Conservation (phyloP, 2,329 filamentous ascomycete genomes). For the Trichoderma guizhouense region DNA sequence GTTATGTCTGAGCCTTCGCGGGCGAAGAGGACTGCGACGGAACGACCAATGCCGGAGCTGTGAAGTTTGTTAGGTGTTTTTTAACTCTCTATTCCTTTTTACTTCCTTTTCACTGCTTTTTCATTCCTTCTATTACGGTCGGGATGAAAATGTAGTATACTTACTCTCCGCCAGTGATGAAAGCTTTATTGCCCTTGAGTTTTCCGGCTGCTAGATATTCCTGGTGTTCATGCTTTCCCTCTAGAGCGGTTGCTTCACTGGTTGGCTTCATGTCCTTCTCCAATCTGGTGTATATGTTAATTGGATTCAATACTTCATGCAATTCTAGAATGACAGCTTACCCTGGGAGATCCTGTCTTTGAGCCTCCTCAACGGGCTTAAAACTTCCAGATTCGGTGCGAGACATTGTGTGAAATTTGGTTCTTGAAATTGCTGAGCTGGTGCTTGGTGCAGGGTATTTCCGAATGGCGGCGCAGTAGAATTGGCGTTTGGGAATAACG, state of each 20-base stretch:
- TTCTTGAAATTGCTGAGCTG: not conserved
- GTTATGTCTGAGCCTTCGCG: constrained; percentile 74
- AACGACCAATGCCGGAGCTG: constrained; percentile 65
- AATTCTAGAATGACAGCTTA: constrained; percentile 16
- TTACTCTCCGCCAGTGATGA: constrained; percentile 76
- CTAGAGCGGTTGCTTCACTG: constrained; percentile 40
- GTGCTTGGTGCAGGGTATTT: not conserved
- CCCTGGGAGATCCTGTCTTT: constrained; percentile 39
- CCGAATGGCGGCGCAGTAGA: not conserved
- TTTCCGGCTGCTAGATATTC: constrained; percentile 73
- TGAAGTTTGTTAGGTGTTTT: too few relatives aligned
- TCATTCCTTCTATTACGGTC: too few relatives aligned
- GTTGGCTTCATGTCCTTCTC: constrained; percentile 39
- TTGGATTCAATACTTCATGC: not conserved
- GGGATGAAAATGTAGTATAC: constrained; percentile 21
- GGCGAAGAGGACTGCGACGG: constrained; percentile 72
- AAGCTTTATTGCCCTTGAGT: constrained; percentile 67
- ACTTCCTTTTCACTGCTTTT: too few relatives aligned
- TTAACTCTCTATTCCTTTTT: too few relatives aligned
- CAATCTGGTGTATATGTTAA: constrained; percentile 21
- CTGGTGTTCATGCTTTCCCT: constrained; percentile 36
- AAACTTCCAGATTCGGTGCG: constrained; percentile 6
- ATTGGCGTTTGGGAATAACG: not conserved
- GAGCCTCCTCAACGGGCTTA: constrained; percentile 30
- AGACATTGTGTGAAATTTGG: constrained; percentile 24